A percentile compares a stretch with the other conserved stretches of the same genome.
phyloP scores from a whole-genome alignment of 441 rosid genomes.

The Populus tomentosa region DNA sequence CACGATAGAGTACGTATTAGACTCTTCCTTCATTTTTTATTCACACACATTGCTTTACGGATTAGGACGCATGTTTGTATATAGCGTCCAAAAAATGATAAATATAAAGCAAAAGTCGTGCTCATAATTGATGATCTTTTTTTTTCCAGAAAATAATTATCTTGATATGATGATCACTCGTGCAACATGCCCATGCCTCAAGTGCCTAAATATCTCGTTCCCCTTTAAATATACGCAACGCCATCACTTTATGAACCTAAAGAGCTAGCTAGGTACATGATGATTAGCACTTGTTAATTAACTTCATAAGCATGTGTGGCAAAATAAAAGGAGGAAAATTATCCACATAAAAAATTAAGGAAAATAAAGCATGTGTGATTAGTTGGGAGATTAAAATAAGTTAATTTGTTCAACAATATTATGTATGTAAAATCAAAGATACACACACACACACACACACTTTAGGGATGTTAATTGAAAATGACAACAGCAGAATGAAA shows the following conservation, averaged over 20 bases:
- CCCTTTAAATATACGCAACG: not conserved
- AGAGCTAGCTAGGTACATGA: not conserved
- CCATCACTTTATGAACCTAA: not conserved
- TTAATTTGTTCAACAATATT: too few species aligned
- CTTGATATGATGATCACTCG: not conserved
- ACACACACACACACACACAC: too few species aligned
- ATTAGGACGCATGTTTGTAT: not conserved
- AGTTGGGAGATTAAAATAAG: not conserved
- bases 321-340: too few species aligned
- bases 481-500: too few species aligned
- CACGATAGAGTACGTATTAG: not conserved
- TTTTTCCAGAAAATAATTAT: too few species aligned
- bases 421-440: too few species aligned
- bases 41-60: not conserved
- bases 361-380: not conserved
- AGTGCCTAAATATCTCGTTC: not conserved
- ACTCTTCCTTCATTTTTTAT: too few species aligned
- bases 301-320: not conserved
- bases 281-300: not conserved
- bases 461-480: too few species aligned
- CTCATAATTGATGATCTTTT: too few species aligned
- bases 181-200: not conserved
- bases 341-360: not conserved
- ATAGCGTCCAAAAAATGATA: not conserved
- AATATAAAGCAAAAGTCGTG: too few species aligned